Evolutionary conservation across 305 asterid genomes (phyloP), one percentile per base, ranked within the genome.

Genomic region (Withania somnifera): DNA sequence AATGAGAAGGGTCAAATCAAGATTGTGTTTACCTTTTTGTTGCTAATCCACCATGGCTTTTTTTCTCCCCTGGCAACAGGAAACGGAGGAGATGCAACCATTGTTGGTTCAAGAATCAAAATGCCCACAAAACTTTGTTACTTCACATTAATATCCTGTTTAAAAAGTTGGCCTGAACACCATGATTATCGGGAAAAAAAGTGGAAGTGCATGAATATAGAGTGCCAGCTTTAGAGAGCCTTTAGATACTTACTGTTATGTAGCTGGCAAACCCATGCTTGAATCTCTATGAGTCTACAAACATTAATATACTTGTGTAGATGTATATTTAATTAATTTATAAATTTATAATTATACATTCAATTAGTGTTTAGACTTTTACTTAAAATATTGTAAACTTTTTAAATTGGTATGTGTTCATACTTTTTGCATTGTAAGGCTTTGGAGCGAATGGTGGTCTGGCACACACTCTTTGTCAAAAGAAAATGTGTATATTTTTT

Each of bases 41-140:
- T 94, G 87, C 91, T 89, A 83, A 94, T 90, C 99, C 99, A 95
- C 99, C 99, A 95, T 87, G 90, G 97, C 34, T 90, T 95, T 92
- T 83, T 93, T 84, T 94, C 99, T 47, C 90, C 91, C 79, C 86
- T 89, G 84, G 91, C 82, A 82, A 84, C 82, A 82, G 84, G 86
- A 79, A 89, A 85, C 53, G 79, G 79, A 84, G 95, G 79, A 83
- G 94, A 87, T 24, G 83, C 89, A 80, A 97, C 91, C 98, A 95
- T 94, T 79, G 86, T 79, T 40, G 85, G 76, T 79, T 91, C 92
- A 51, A 89, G 87, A 91, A 88, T 89, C 68, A 54, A 87, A 50
- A 75, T 32, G 10, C 40, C 14, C 6, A 13, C 80, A 30, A 50
- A 15, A 26, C 34, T 30, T 50, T 36, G 6, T 36, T 4, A 4